Conservation (phyloP, 2,329 filamentous ascomycete genomes). For the Metarhizium album region DNA sequence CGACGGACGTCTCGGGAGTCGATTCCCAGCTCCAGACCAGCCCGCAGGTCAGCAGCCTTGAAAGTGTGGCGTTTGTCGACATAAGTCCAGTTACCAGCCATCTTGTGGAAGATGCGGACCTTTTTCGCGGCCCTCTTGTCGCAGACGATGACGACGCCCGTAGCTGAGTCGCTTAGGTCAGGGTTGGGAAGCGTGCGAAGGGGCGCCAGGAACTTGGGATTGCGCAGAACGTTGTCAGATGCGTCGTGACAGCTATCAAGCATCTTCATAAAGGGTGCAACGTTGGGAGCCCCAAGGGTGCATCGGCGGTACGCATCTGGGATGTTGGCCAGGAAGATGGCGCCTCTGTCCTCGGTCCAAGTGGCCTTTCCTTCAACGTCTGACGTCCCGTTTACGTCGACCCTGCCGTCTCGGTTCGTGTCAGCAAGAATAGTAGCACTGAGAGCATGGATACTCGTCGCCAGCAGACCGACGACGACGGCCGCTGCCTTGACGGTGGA, state of each 20-base stretch:
- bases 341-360: slow-evolving; percentile 17
- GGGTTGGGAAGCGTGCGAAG: slow-evolving; percentile 20
- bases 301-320: slow-evolving; percentile 22
- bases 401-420: slow-evolving; percentile 23
- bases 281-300: slow-evolving; percentile 9
- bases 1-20: slow-evolving; percentile 22
- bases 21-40: slow-evolving; percentile 24
- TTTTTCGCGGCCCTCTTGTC: slow-evolving; percentile 5
- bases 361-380: slow-evolving; percentile 14
- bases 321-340: slow-evolving; percentile 27
- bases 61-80: slow-evolving; percentile 19
- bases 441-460: not conserved
- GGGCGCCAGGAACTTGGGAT: slow-evolving; percentile 20
- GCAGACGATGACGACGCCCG: slow-evolving; percentile 10
- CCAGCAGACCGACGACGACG: not conserved
- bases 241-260: slow-evolving; percentile 25
- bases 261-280: no score
- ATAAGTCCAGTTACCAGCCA: slow-evolving; percentile 14
- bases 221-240: slow-evolving; percentile 20
- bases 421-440: slow-evolving; percentile 18
- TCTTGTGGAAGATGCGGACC: slow-evolving; percentile 20
- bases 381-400: slow-evolving; percentile 15
- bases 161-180: slow-evolving; percentile 9
- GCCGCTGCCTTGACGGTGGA: not conserved
- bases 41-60: slow-evolving; percentile 14